phyloP scores from a whole-genome alignment of 352 stramenopile species.

The Blastocystis hominis region DNA sequence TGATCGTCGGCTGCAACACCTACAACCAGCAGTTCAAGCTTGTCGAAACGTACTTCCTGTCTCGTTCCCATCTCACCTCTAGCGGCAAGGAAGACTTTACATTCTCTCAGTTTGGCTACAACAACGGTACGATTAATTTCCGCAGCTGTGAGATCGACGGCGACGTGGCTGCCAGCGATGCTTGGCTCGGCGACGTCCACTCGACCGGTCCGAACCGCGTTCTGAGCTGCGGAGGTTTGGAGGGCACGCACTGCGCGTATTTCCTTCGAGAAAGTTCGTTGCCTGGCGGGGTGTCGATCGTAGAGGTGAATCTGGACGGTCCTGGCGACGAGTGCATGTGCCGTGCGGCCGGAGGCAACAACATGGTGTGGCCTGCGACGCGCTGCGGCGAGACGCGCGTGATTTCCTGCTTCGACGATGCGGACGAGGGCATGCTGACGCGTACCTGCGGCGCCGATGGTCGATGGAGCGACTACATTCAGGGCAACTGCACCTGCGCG shows the following conservation, averaged over 20 bases:
- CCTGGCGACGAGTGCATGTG: neutral
- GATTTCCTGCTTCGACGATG: neutral
- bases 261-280: constrained; percentile 13
- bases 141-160: neutral
- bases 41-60: neutral
- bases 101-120: constrained; percentile 6
- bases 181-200: constrained; percentile 23
- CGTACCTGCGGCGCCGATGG: constrained; percentile 1
- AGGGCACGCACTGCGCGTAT: constrained; percentile 17
- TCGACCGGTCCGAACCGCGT: neutral
- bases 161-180: neutral
- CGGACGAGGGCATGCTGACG: neutral
- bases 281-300: neutral
- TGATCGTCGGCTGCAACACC: neutral
- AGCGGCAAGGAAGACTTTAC: constrained; percentile 22
- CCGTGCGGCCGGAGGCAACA: neutral
- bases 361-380: constrained; percentile 18
- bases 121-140: constrained; percentile 7
- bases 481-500: constrained; percentile 27
- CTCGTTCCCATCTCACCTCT: neutral
- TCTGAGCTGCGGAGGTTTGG: constrained; percentile 16
- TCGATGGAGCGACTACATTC: constrained; percentile 2
- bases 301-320: neutral
- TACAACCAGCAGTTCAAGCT: neutral
- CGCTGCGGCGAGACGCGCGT: neutral